Conservation (phyloP, 208 protist genomes). For the Novymonas esmeraldas region DNA sequence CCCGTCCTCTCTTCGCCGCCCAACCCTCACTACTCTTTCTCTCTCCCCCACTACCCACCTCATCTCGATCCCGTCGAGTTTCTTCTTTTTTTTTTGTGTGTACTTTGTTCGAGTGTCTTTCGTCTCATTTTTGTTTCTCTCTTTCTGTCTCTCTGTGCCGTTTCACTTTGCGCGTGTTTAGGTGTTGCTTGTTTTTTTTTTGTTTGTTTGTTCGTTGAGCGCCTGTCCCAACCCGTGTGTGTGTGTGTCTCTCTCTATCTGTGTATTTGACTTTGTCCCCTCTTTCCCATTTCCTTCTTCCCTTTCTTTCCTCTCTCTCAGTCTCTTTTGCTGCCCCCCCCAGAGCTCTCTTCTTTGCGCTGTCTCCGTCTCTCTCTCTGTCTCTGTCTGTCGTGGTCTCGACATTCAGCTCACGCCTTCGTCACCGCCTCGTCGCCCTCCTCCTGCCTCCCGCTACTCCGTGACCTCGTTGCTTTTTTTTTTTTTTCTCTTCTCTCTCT, state of each 20-base stretch:
- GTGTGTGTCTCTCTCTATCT: background rate
- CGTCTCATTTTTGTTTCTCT: constrained; percentile 8
- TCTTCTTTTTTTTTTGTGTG: constrained; percentile 1
- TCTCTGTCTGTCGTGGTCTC: too few species aligned
- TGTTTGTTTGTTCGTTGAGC: background rate
- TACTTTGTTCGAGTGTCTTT: background rate
- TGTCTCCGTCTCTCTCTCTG: too few species aligned
- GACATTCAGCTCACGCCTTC: too few species aligned
- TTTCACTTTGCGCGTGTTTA: background rate
- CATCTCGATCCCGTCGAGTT: background rate
- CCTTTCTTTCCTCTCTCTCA: constrained; percentile 6
- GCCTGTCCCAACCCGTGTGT: background rate
- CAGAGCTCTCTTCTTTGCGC: too few species aligned
- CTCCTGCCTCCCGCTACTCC: too few species aligned
- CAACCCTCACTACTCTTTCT: background rate
- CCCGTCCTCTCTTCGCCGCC: constrained; percentile 1
- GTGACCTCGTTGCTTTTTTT: too few species aligned
- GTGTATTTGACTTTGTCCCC: constrained; percentile 1
- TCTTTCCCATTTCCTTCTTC: constrained; percentile 9
- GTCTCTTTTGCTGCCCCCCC: constrained; percentile 4
- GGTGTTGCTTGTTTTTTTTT: background rate
- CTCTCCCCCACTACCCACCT: background rate
- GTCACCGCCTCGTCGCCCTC: too few species aligned
- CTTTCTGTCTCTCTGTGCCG: background rate
- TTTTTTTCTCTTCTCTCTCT: too few species aligned